Evolutionary conservation across 83 land plant genomes (phyloP).

Genomic region (Picea mariana): DNA sequence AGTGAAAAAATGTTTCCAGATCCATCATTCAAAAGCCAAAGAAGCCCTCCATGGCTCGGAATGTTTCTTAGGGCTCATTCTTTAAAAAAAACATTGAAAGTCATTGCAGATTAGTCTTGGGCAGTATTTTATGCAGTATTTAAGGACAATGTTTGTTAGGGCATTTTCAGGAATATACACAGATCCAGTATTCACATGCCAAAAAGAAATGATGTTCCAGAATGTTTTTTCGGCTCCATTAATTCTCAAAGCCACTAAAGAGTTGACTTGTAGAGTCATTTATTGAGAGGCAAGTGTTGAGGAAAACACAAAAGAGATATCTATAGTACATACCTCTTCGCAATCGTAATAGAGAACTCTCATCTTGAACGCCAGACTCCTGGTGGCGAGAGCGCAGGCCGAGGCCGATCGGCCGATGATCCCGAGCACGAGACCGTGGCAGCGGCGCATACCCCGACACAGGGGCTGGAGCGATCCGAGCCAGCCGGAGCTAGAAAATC

Average conservation of each 20-base stretch:
- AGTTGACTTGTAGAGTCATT: too few relatives aligned
- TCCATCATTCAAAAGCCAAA: not conserved
- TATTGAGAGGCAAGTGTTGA: not conserved
- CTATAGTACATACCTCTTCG: slow-evolving; percentile 49
- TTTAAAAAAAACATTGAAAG: not conserved
- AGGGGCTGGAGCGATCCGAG: slow-evolving; percentile 89
- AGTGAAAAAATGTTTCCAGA: too few relatives aligned
- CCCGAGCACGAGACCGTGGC: slow-evolving; percentile 90
- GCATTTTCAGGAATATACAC: too few relatives aligned
- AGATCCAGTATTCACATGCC: too few relatives aligned
- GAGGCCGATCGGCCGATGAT: slow-evolving; percentile 89
- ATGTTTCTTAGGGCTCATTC: not conserved
- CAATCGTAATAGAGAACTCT: slow-evolving; percentile 88
- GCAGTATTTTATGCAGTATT: not conserved
- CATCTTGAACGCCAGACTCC: slow-evolving; percentile 93
- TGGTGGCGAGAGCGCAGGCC: slow-evolving; percentile 75
- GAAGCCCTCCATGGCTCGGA: not conserved
- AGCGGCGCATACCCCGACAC: slow-evolving; percentile 94
- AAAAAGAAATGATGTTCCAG: too few relatives aligned
- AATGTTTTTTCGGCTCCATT: too few relatives aligned
- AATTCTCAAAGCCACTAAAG: too few relatives aligned
- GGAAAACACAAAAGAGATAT: not conserved
- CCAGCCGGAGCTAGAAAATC: slow-evolving; percentile 85
- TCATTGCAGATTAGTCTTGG: not conserved
- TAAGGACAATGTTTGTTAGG: too few relatives aligned